Evolutionary conservation across 768 basidiomycete genomes (phyloP), one percentile per base, ranked within the genome.

Genomic region (Calocybe indica): DNA sequence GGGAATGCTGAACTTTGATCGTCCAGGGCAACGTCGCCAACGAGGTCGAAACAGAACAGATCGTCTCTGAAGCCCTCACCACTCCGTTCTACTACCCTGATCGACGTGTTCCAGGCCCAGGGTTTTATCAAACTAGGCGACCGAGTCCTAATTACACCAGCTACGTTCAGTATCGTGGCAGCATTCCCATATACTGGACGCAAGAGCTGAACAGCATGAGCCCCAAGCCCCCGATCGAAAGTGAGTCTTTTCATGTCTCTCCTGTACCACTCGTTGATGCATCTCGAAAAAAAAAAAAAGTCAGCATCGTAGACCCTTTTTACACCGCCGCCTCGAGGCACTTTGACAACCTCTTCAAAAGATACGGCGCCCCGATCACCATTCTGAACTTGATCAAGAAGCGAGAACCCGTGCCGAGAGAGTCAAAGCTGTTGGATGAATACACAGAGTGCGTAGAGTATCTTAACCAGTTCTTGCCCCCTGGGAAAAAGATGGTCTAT

Each of bases 41-140:
- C 60, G 96, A 98, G 64, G 96, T 99, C 1, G 96, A 99, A 67
- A 96, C 93, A 0, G 96, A 99, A 62, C 96, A 99, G 59, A 95
- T 99, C 43, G 91, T 95, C 0, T 88, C 85, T 6, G 93, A 95
- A 59, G 87, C 89, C 0, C 61, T 90, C 5, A 94, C 89, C 0
- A 94, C 92, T 0, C 82, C 92, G 0, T 94, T 96, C 61, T 91
- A 92, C 60, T 85, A 76, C 54, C 89, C 88, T 7, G 67, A 72
- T 8, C 64, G 69, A 31, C 56, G 62, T 36, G 68, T 68, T 10
- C 54, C 59, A 6, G 46, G 10, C 5, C 30, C 55, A 2, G 58
- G 60, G 13, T 63, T 55, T 6, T 62, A 55, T 35, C 67, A 63
- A 9, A 65, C 68, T 32, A 71, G 85, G 22, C 70, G 78, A 2